phyloP scores from a whole-genome alignment of 2,329 filamentous ascomycete species.

The Ilyonectria mors-panacis region DNA sequence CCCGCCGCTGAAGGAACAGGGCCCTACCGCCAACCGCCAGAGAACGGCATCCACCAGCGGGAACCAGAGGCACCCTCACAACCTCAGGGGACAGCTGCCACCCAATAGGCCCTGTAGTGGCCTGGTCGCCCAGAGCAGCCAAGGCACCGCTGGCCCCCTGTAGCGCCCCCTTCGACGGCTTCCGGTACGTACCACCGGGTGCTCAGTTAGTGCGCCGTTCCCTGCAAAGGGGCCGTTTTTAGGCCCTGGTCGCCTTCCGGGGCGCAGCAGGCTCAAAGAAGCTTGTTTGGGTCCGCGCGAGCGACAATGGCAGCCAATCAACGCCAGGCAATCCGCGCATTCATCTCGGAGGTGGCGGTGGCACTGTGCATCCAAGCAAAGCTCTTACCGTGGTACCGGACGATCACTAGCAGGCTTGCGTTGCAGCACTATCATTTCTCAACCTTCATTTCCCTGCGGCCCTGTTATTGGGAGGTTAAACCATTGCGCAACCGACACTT shows the following conservation, averaged over 20 bases:
- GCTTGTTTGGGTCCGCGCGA: conserved; percentile 43
- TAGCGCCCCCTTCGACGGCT: conserved; percentile 5
- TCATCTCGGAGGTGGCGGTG: conserved; percentile 48
- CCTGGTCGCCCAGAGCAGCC: background rate
- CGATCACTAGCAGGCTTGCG: conserved; percentile 3
- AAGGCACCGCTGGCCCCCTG: conserved; percentile 10
- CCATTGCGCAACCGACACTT: background rate
- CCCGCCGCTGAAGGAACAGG: conserved; percentile 24
- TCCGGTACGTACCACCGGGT: conserved; percentile 9
- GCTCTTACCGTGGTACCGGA: conserved; percentile 33
- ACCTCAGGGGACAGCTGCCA: conserved; percentile 14
- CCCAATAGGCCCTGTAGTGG: conserved; percentile 21
- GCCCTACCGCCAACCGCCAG: conserved; percentile 13
- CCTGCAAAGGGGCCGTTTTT: conserved; percentile 12
- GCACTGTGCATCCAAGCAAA: conserved; percentile 38
- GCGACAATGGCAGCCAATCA: conserved; percentile 41
- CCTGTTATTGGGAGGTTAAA: conserved; percentile 29
- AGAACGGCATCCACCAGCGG: conserved; percentile 1
- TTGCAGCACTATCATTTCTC: background rate
- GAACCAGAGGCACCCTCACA: conserved; percentile 1
- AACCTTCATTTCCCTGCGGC: background rate
- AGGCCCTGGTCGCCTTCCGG: conserved; percentile 17
- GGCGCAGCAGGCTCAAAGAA: conserved; percentile 46
- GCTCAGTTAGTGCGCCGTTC: background rate
- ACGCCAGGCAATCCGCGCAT: conserved; percentile 26